Conservation (phyloP, 805 yeast species). For the Kodamaea kaohsiungensis region DNA sequence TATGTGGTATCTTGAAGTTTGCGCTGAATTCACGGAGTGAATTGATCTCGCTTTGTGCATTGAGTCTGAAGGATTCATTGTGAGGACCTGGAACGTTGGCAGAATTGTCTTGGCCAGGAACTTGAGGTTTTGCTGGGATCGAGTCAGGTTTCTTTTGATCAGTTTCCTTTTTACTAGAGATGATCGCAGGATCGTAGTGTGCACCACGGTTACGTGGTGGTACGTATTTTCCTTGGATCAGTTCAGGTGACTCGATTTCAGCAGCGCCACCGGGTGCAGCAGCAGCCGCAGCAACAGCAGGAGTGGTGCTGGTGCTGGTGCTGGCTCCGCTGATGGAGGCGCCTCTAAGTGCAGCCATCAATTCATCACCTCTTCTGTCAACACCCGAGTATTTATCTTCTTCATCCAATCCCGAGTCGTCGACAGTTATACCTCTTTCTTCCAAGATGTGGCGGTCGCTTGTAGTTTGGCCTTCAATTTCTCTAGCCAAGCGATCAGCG, state of each 20-base stretch:
- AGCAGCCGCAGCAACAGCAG: conserved; percentile 8
- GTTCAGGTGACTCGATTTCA: background rate
- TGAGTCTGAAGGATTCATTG: conserved; percentile 43
- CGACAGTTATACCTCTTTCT: conserved; percentile 78
- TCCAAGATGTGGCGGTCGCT: conserved; percentile 85
- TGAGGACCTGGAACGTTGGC: conserved; percentile 13
- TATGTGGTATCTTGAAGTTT: conserved; percentile 70
- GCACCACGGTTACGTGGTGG: conserved; percentile 60
- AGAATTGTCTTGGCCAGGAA: conserved; percentile 2
- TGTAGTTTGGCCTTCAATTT: conserved; percentile 70
- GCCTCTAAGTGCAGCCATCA: conserved; percentile 48
- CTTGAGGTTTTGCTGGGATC: conserved; percentile 33
- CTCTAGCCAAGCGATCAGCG: conserved; percentile 81
- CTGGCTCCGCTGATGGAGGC: conserved; percentile 22
- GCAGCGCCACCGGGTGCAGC: conserved; percentile 14
- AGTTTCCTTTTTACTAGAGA: conserved; percentile 39
- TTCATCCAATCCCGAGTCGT: conserved; percentile 88
- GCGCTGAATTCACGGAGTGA: conserved; percentile 78
- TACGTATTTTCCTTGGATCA: conserved; percentile 38
- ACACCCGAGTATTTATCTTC: conserved; percentile 97
- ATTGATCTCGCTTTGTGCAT: conserved; percentile 63
- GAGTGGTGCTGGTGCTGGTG: conserved; percentile 13
- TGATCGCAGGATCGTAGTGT: conserved; percentile 63
- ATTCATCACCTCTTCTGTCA: conserved; percentile 47
- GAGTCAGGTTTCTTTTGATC: conserved; percentile 27